Percentiles rank a stretch among this genome's conserved stretches.
These are phyloP conservation scores for Guadua angustifolia DNA, from an alignment of 176 grass and related monocot genomes.

Conservation along the genomic window DNA sequence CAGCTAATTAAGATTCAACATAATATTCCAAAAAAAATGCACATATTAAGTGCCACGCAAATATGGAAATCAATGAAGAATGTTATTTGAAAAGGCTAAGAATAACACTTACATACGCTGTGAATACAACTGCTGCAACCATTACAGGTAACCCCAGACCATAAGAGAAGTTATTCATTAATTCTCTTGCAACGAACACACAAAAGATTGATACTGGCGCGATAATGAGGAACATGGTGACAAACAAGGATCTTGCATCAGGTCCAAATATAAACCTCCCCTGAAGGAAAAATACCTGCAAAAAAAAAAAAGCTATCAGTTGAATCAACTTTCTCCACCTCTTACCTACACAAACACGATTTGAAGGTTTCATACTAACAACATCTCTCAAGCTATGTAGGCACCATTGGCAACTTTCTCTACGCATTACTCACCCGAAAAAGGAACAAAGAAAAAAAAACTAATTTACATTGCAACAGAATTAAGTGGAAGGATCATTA, in stretches of 20 bases:
- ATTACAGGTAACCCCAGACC: constrained; percentile 71
- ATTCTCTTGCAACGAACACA: constrained; percentile 70
- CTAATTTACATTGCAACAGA: neutral
- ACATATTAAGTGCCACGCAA: neutral
- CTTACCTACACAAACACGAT: neutral
- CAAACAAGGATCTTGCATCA: constrained; percentile 86
- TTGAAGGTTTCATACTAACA: neutral
- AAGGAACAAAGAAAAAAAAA: neutral
- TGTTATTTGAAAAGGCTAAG: neutral
- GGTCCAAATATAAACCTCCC: constrained; percentile 98
- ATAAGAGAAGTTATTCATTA: constrained; percentile 90
- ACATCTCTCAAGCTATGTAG: constrained; percentile 20
- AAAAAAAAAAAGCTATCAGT: constrained; percentile 4
- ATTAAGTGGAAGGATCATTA: constrained; percentile 34
- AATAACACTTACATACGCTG: constrained; percentile 73
- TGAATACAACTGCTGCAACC: constrained; percentile 77
- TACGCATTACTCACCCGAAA: neutral
- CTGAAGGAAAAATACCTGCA: constrained; percentile 81
- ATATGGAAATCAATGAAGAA: constrained; percentile 19
- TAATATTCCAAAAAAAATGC: neutral
- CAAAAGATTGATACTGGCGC: constrained; percentile 79
- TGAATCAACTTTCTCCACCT: neutral
- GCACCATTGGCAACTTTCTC: neutral
- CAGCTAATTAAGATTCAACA: neutral
- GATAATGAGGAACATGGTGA: constrained; percentile 89